Percentiles rank a stretch among this genome's conserved stretches.
Conservation (phyloP, 441 rosid genomes). For the Populus tomentosa region DNA sequence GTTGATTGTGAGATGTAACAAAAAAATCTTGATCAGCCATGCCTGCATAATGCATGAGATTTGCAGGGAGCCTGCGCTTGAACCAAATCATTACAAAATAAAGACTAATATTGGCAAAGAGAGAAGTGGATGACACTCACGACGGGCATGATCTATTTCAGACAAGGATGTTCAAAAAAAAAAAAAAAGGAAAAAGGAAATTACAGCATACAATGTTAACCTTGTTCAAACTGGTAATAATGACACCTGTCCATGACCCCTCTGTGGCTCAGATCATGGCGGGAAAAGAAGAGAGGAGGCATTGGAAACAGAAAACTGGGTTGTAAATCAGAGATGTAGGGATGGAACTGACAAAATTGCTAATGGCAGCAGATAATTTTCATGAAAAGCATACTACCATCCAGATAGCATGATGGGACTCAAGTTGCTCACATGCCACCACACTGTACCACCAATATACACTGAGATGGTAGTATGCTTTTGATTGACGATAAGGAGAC, state of each 20-base stretch:
- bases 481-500: not conserved
- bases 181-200: too few relatives aligned
- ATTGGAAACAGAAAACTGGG: not conserved
- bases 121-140: not conserved
- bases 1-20: too few relatives aligned
- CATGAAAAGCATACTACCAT: not conserved
- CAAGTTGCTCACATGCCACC: constrained; percentile 7
- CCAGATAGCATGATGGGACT: constrained; percentile 9
- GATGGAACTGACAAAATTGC: not conserved
- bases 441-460: not conserved
- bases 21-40: too few relatives aligned
- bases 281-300: not conserved
- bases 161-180: not conserved
- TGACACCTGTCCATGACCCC: not conserved
- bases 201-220: not conserved
- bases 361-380: not conserved
- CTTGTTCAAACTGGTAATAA: not conserved
- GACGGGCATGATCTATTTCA: not conserved
- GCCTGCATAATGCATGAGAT: not conserved
- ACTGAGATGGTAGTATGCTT: not conserved
- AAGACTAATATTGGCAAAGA: not conserved
- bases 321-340: not conserved
- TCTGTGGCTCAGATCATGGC: not conserved
- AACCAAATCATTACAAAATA: not conserved
- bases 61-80: not conserved